Percentiles rank a stretch among this genome's conserved stretches.
Conservation (phyloP, 257 asterid genomes). For the Galeopsis tetrahit region DNA sequence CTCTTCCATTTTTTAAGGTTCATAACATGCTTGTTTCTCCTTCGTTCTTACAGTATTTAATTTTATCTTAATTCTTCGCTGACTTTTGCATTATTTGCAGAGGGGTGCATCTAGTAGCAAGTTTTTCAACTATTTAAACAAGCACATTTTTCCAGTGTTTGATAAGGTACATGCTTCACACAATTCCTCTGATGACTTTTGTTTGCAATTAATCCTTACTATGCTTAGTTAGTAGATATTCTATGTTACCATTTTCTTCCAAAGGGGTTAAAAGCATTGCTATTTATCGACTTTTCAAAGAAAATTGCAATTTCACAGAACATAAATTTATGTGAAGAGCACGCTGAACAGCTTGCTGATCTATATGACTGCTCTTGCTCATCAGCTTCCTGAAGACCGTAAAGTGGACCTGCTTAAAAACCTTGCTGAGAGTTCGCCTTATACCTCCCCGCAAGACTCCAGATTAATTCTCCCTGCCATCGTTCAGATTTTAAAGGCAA, state of each 20-base stretch:
- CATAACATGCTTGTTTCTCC: constrained; percentile 32
- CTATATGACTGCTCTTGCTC: constrained; percentile 36
- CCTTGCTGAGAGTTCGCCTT: constrained; percentile 93
- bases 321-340: constrained; percentile 26
- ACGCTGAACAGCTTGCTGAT: constrained; percentile 27
- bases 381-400: constrained; percentile 89
- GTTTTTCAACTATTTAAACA: constrained; percentile 77
- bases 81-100: constrained; percentile 54
- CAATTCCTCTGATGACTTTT: constrained; percentile 6
- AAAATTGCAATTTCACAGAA: constrained; percentile 26
- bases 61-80: constrained; percentile 32
- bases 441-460: constrained; percentile 80
- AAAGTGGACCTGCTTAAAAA: constrained; percentile 92
- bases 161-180: constrained; percentile 58
- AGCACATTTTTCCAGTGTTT: constrained; percentile 82
- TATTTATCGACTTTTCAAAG: constrained; percentile 10
- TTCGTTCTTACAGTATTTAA: constrained; percentile 15
- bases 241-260: constrained; percentile 19
- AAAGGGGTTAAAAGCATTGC: not conserved
- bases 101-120: constrained; percentile 96
- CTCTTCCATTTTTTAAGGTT: constrained; percentile 91
- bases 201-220: not conserved
- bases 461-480: constrained; percentile 86
- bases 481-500: constrained; percentile 81
- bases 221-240: constrained; percentile 23